phyloP scores from a whole-genome alignment of 148 eudicot species.

The Rhododendron simsii region DNA sequence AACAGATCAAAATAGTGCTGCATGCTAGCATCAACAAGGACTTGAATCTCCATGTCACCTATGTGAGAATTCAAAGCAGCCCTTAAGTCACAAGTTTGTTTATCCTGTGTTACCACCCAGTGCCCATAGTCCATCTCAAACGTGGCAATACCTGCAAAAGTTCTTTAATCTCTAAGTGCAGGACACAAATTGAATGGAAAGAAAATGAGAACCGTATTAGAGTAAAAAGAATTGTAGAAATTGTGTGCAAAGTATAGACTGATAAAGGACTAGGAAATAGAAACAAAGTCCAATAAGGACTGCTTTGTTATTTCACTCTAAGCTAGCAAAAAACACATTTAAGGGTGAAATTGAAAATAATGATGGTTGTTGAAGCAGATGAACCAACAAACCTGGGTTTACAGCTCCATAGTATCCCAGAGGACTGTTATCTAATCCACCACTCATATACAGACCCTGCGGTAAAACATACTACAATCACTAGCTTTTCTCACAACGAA shows the following conservation, averaged over 20 bases:
- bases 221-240: neutral
- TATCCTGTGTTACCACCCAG: constrained; percentile 83
- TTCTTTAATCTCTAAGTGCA: neutral
- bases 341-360: neutral
- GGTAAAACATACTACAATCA: constrained; percentile 15
- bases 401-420: constrained; percentile 42
- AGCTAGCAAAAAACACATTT: neutral
- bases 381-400: constrained; percentile 64
- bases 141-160: constrained; percentile 55
- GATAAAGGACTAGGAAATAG: neutral
- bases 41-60: constrained; percentile 48
- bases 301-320: neutral
- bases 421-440: constrained; percentile 51
- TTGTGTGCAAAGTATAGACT: neutral
- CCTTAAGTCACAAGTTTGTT: constrained; percentile 48
- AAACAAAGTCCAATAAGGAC: neutral
- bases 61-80: constrained; percentile 47
- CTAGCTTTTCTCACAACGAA: neutral
- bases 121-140: constrained; percentile 77
- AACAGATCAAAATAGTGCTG: constrained; percentile 75
- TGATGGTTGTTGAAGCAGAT: neutral
- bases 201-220: neutral
- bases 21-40: constrained; percentile 58
- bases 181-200: neutral
- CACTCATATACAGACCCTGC: constrained; percentile 65